Evolutionary conservation across 2,329 filamentous ascomycete species (phyloP), one percentile per base, ranked within the genome.

Genomic region (Trichoderma citrinoviride): DNA sequence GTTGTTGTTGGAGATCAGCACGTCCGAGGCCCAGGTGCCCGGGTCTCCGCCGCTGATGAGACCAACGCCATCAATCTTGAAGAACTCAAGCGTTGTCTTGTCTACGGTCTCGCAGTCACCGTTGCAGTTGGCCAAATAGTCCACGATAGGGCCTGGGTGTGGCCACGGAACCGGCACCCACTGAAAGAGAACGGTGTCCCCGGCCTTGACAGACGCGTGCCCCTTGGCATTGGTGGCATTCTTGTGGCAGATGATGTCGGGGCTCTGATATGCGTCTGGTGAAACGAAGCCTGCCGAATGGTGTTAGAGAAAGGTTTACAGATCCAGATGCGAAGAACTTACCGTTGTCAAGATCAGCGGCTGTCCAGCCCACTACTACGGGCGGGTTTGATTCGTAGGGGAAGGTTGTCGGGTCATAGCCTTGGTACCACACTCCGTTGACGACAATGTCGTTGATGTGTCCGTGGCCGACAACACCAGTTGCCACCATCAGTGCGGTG

Each of bases 241-340:
- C 19, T 75, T 75, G 71, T 83, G 81, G 71, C 83, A 85, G 71
- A 82, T 79, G 68, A 85, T 84, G 57, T 83, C 80, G 1, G 76
- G 69, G 44, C 68, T 70, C 19, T 66, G 69, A 66, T 80, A 82
- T 25, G 74, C 73, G 61, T 75, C 77, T 14, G 84, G 83, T 21
- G 78, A 78, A 62, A 85, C 80, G 73, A 79, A 82, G 19, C 81
- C 60, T 62, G 25, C 7, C n/a, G 19, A 40, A 25, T 53, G 37
- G 23, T 37, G 40, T 62, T 19, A 62, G 12, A 19, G 7, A 46
- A 37, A 40, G 46, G 14, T 43, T 21, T 40, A 37, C 41, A 40
- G 19, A 46, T 46, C 15, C 1, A 37, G 40, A 25, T 40, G 49
- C 19, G 19, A 46, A 12, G 14, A 15, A 62, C 25, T 40, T 62